Evolutionary conservation across 2,329 filamentous ascomycete genomes (phyloP).

Genomic region (Scolecobasidium constrictum): DNA sequence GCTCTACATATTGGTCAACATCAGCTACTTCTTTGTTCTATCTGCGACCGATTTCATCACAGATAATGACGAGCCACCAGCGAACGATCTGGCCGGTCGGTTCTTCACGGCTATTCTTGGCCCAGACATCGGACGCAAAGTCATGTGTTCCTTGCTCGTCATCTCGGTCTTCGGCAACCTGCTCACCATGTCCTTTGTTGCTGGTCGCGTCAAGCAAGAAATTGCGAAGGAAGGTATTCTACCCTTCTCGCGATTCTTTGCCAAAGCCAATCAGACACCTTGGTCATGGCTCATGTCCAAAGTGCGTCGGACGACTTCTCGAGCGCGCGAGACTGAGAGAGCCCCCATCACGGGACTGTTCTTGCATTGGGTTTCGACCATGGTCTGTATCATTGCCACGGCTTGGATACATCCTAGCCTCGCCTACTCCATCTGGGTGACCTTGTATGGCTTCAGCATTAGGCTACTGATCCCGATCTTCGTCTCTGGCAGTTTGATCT

Average conservation of each 20-base stretch:
- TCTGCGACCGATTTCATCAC: neutral
- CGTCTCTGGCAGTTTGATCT: conserved; percentile 22
- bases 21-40: conserved; percentile 14
- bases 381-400: conserved; percentile 25
- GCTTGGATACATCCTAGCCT: conserved; percentile 13
- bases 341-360: conserved; percentile 26
- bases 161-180: conserved; percentile 47
- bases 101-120: conserved; percentile 17
- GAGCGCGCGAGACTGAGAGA: conserved; percentile 17
- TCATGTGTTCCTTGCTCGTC: conserved; percentile 41
- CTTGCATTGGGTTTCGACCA: conserved; percentile 27
- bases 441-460: conserved; percentile 31
- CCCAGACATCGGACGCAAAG: conserved; percentile 16
- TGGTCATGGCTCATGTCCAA: neutral
- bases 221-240: conserved; percentile 49
- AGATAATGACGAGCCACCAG: conserved; percentile 13
- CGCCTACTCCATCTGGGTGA: conserved; percentile 23
- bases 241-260: conserved; percentile 40
- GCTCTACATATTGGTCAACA: conserved; percentile 18
- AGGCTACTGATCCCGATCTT: conserved; percentile 22
- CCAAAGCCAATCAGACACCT: conserved; percentile 12
- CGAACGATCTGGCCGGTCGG: conserved; percentile 11
- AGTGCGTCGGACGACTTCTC: conserved; percentile 12
- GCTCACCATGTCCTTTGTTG: conserved; percentile 45
- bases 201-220: conserved; percentile 47